Evolutionary conservation across 2,329 filamentous ascomycete genomes (phyloP).

Genomic region (Chaetomium olivaceum): DNA sequence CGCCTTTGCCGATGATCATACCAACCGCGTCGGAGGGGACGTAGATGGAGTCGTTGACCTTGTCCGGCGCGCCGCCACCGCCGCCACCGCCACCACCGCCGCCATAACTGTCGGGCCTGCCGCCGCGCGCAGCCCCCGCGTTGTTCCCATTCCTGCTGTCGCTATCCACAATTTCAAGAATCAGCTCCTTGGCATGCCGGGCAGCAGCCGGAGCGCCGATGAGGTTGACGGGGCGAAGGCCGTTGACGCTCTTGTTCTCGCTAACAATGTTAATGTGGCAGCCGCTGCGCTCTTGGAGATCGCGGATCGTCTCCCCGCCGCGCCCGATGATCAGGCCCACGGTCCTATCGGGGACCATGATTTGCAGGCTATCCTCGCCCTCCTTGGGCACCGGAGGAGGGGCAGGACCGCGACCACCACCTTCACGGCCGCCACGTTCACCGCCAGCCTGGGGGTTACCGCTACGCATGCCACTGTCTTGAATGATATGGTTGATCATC

Average conservation of each 20-base stretch:
- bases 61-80: slow-evolving; percentile 53
- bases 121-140: slow-evolving; percentile 28
- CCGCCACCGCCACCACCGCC: slow-evolving; percentile 38
- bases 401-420: slow-evolving; percentile 31
- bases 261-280: slow-evolving; percentile 95
- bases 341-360: slow-evolving; percentile 92
- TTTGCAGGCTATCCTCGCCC: slow-evolving; percentile 83
- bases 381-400: slow-evolving; percentile 61
- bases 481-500: slow-evolving; percentile 84
- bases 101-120: slow-evolving; percentile 33
- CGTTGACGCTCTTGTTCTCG: slow-evolving; percentile 90
- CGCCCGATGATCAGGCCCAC: slow-evolving; percentile 93
- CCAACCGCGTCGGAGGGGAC: slow-evolving; percentile 90
- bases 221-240: slow-evolving; percentile 83
- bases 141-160: slow-evolving; percentile 63
- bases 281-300: slow-evolving; percentile 87
- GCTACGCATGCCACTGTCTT: slow-evolving; percentile 70
- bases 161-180: slow-evolving; percentile 92
- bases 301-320: slow-evolving; percentile 87
- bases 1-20: slow-evolving; percentile 95
- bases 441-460: slow-evolving; percentile 44
- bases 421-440: slow-evolving; percentile 34
- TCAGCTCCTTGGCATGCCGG: slow-evolving; percentile 77
- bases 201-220: slow-evolving; percentile 77
- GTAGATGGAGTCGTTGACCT: slow-evolving; percentile 78